phyloP scores from a whole-genome alignment of 2,329 filamentous ascomycete genomes.

The Mariannaea elegans region DNA sequence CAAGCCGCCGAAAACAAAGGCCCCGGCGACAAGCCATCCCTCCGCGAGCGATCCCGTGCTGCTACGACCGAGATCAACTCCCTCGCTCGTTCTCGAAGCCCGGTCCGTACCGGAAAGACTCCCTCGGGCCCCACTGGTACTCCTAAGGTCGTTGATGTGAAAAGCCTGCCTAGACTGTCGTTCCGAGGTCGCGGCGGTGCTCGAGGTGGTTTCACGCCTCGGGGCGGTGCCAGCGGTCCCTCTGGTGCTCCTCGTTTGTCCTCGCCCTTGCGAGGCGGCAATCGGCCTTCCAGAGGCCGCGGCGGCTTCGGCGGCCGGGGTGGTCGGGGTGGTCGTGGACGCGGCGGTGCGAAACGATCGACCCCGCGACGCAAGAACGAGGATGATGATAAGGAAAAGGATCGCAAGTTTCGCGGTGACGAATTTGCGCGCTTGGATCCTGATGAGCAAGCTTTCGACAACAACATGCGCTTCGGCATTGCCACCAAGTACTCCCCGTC shows the following conservation, averaged over 20 bases:
- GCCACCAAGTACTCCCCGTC: slow-evolving; percentile 44
- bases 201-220: slow-evolving; percentile 12
- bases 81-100: slow-evolving; percentile 37
- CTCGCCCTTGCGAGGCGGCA: not conserved
- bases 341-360: slow-evolving; percentile 24
- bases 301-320: slow-evolving; percentile 9
- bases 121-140: slow-evolving; percentile 22
- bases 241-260: not conserved
- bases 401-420: slow-evolving; percentile 35
- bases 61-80: slow-evolving; percentile 47
- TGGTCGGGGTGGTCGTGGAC: slow-evolving; percentile 14
- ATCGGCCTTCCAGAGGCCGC: not conserved
- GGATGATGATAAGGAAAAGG: slow-evolving; percentile 39
- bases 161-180: slow-evolving; percentile 44
- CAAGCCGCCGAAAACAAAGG: slow-evolving; percentile 41
- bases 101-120: slow-evolving; percentile 1
- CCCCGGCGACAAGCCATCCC: slow-evolving; percentile 32
- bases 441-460: slow-evolving; percentile 47
- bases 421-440: slow-evolving; percentile 42
- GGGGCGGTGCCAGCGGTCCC: not conserved
- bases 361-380: slow-evolving; percentile 33
- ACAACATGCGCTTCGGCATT: slow-evolving; percentile 47
- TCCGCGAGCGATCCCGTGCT: slow-evolving; percentile 44
- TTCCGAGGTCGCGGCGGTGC: slow-evolving; percentile 30
- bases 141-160: slow-evolving; percentile 51